These are phyloP conservation scores for Lyophyllum shimeji DNA, from an alignment of 768 basidiomycete genomes.

Conservation along the genomic window DNA sequence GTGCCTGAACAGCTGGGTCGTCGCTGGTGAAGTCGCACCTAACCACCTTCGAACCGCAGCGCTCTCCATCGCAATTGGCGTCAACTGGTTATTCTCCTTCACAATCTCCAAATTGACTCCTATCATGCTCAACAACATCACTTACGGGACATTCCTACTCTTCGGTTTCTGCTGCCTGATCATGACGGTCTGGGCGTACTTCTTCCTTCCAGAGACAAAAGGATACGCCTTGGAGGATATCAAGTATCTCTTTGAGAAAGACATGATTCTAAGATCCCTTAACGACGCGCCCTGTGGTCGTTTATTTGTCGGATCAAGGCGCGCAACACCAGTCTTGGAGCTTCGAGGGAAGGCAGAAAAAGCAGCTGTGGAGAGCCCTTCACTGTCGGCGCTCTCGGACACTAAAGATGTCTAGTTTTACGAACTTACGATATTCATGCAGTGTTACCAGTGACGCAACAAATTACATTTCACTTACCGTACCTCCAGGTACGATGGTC, in stretches of 20 bases:
- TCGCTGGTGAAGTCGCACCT: conserved; percentile 42
- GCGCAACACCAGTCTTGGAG: conserved; percentile 24
- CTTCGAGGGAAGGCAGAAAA: conserved; percentile 12
- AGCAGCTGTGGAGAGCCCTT: not conserved
- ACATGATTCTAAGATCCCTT: conserved; percentile 33
- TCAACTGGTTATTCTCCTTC: conserved; percentile 48
- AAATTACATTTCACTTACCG: too few relatives aligned
- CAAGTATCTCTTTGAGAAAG: conserved; percentile 40
- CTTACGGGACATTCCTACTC: conserved; percentile 40
- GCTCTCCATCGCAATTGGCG: conserved; percentile 35
- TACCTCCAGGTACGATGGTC: too few relatives aligned
- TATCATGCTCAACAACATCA: conserved; percentile 31
- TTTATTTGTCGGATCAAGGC: conserved; percentile 29
- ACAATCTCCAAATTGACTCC: conserved; percentile 45
- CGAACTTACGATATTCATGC: not conserved
- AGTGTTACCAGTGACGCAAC: not conserved
- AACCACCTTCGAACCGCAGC: conserved; percentile 41
- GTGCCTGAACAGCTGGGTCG: conserved; percentile 30
- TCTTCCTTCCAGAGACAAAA: conserved; percentile 47
- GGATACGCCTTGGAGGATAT: conserved; percentile 48
- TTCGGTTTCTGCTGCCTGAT: conserved; percentile 41
- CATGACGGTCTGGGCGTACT: conserved; percentile 43
- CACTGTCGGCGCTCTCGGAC: not conserved
- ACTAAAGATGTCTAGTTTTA: not conserved
- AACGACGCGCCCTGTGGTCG: conserved; percentile 41